Evolutionary conservation across 2,329 filamentous ascomycete species (phyloP).

Genomic region (Dryadomyces quercivorus): DNA sequence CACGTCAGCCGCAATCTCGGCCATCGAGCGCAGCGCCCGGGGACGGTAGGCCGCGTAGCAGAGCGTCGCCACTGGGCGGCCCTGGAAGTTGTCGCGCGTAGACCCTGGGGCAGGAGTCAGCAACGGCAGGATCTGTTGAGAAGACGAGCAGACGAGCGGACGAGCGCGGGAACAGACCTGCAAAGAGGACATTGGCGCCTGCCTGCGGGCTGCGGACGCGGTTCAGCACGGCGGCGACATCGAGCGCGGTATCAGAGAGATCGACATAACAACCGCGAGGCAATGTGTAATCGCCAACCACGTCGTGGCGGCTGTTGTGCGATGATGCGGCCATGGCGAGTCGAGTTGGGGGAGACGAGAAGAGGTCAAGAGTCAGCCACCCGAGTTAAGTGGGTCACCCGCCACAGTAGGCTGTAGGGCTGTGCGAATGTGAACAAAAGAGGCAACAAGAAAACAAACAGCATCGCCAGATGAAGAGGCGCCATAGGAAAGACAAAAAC

Average conservation of each 20-base stretch:
- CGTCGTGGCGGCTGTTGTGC: background rate
- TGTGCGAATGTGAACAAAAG: too few species aligned
- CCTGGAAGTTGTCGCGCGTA: conserved; percentile 62
- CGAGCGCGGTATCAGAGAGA: conserved; percentile 51
- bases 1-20: conserved; percentile 47
- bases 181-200: conserved; percentile 66
- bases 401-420: too few species aligned
- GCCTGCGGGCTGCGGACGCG: conserved; percentile 60
- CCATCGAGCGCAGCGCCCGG: conserved; percentile 57
- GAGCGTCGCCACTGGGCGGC: conserved; percentile 60
- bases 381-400: too few species aligned
- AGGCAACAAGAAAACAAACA: too few species aligned
- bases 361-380: too few species aligned
- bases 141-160: too few species aligned
- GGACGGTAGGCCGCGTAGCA: conserved; percentile 64
- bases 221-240: conserved; percentile 45
- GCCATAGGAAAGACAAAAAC: too few species aligned
- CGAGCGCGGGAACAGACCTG: too few species aligned
- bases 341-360: too few species aligned
- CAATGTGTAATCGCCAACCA: too few species aligned
- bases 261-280: conserved; percentile 48
- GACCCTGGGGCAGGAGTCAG: conserved; percentile 41
- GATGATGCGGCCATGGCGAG: background rate
- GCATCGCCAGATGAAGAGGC: too few species aligned
- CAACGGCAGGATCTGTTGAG: background rate